These are phyloP conservation scores for Aspergillus fumigatiaffinis DNA, from an alignment of 2,329 filamentous ascomycete genomes.

Conservation along the genomic window DNA sequence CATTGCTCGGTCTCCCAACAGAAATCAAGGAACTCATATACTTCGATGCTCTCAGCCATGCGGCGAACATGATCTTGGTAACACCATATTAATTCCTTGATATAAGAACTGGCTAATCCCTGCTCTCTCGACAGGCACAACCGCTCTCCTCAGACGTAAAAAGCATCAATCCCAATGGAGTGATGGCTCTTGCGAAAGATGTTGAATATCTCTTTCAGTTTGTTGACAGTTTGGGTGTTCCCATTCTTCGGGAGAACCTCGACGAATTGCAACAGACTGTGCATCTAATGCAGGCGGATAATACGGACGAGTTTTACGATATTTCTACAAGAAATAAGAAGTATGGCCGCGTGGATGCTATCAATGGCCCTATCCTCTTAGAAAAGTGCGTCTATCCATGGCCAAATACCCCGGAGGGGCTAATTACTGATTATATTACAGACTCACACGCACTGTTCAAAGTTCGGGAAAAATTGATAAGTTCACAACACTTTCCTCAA, in stretches of 20 bases:
- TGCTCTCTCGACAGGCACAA: constrained; percentile 52
- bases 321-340: constrained; percentile 85
- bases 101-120: background rate
- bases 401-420: background rate
- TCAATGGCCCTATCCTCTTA: constrained; percentile 82
- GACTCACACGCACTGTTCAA: constrained; percentile 62
- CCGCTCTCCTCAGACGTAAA: constrained; percentile 75
- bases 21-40: constrained; percentile 98
- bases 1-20: constrained; percentile 83
- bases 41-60: constrained; percentile 90
- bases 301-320: constrained; percentile 96
- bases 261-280: constrained; percentile 94
- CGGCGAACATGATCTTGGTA: constrained; percentile 78
- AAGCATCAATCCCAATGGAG: constrained; percentile 82
- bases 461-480: constrained; percentile 59
- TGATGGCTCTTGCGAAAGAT: constrained; percentile 75
- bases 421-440: constrained; percentile 31
- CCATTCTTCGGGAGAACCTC: constrained; percentile 82
- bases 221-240: constrained; percentile 79
- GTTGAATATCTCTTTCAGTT: constrained; percentile 81
- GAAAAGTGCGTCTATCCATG: constrained; percentile 67
- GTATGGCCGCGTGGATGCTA: constrained; percentile 85
- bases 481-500: constrained; percentile 68
- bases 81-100: background rate
- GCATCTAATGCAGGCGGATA: constrained; percentile 77